Base-by-base conservation (phyloP, 768 basidiomycete genomes). In the Kwoniella sp. region DNA sequence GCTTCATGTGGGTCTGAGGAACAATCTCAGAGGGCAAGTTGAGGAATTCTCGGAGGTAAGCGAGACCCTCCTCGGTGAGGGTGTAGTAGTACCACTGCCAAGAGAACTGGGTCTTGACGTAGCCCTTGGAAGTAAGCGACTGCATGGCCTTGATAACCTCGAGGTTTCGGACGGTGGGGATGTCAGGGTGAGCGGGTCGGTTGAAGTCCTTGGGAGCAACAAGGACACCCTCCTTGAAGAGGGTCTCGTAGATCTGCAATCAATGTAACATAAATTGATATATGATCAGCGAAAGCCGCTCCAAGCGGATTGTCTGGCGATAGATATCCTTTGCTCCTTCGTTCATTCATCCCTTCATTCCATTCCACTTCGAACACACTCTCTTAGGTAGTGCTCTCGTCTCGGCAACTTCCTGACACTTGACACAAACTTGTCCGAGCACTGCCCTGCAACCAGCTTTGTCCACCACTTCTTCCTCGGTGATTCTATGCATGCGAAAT, bases 161-260 rank as follows among this genome's bases (percentile, higher is more conserved):
- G 68, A 88, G 84, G 83, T 88, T 88, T 64, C 84, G 83, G 77
- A 87, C 83, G 59, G 85, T 84, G 66, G 79, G 69, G 59, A 88
- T 83, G 71, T 97, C 93, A 80, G 94, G 92, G 80, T 99, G 96
- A 82, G 94, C 92, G 55, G 93, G 90, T 55, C 90, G 91, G 80
- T 98, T 97, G 85, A 85, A 97, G 83, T 99, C 94, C 85, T 99
- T 99, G 86, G 96, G 94, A 77, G 96, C 96, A 82, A 98, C 96
- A 74, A 97, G 84, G 67, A 98, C 95, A 78, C 95, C 95, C 89
- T 99, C 94, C 84, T 96, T 96, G 91, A 99, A 99, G 86, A 99
- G 93, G 85, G 90, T 90, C 84, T 99, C 94, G 85, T 96, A 99
- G 86, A 99, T 98, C 76, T 77, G 56, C 8, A 19, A 56, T 7